Conservation (phyloP, 495 filamentous ascomycete genomes). For the Melanomma pulvis-pyrius region DNA sequence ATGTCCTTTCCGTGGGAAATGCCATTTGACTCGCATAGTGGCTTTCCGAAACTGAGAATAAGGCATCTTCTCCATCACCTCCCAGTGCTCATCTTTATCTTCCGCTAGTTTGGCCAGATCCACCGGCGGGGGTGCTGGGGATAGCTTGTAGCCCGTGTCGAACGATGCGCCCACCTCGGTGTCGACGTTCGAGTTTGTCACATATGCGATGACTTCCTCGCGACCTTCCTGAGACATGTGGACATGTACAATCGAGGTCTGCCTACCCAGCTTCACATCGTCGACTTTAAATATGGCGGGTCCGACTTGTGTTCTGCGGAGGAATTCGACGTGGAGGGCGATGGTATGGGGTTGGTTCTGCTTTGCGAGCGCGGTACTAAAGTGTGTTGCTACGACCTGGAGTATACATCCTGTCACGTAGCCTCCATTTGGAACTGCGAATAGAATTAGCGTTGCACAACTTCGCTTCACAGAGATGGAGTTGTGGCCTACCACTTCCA, state of each 20-base stretch:
- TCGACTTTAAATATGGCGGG: constrained; percentile 65
- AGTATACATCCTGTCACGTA: constrained; percentile 71
- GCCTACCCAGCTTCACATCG: constrained; percentile 72
- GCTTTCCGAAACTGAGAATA: constrained; percentile 57
- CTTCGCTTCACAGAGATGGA: neutral
- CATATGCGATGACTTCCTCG: constrained; percentile 67
- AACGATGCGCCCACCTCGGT: constrained; percentile 63
- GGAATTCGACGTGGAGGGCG: constrained; percentile 72
- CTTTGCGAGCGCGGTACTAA: constrained; percentile 61
- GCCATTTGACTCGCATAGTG: constrained; percentile 57
- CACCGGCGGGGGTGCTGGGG: constrained; percentile 52
- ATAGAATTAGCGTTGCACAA: constrained; percentile 12
- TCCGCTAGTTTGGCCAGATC: constrained; percentile 48
- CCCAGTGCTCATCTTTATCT: constrained; percentile 53
- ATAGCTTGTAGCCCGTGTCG: constrained; percentile 54
- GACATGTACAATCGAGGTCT: constrained; percentile 70
- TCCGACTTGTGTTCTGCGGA: constrained; percentile 67
- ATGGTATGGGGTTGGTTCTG: constrained; percentile 66
- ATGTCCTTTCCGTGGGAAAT: constrained; percentile 57
- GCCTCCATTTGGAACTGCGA: constrained; percentile 82
- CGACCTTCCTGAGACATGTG: constrained; percentile 60
- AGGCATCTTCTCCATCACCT: constrained; percentile 41
- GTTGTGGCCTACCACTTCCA: constrained; percentile 58
- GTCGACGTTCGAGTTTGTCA: constrained; percentile 65
- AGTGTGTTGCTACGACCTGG: constrained; percentile 63